phyloP scores from a whole-genome alignment of 2,329 filamentous ascomycete species.

The Pseudogymnoascus sp. region DNA sequence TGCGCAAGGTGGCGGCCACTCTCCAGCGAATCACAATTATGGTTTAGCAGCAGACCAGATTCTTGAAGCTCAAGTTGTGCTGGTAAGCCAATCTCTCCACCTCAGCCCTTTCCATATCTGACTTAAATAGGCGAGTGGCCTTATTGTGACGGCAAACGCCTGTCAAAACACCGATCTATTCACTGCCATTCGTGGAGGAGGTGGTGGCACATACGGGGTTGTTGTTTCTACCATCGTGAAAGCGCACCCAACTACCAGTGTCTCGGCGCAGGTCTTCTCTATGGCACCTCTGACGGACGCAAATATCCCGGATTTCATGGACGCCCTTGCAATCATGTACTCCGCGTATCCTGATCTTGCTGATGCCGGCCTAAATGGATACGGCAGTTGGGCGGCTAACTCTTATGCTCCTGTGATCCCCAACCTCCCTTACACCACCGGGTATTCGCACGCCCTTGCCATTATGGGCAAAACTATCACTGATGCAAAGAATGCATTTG shows the following conservation, averaged over 20 bases:
- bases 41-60: constrained; percentile 40
- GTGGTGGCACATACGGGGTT: constrained; percentile 31
- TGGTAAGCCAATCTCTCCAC: constrained; percentile 15
- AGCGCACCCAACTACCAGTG: constrained; percentile 32
- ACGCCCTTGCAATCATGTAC: constrained; percentile 26
- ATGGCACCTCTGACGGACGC: constrained; percentile 21
- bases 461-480: constrained; percentile 24
- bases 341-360: constrained; percentile 29
- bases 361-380: constrained; percentile 26
- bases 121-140: constrained; percentile 25
- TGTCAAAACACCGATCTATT: constrained; percentile 33
- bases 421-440: constrained; percentile 21
- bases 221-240: constrained; percentile 36
- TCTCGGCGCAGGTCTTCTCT: constrained; percentile 22
- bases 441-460: constrained; percentile 27
- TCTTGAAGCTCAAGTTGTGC: constrained; percentile 37
- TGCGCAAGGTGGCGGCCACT: constrained; percentile 37
- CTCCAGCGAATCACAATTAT: constrained; percentile 33
- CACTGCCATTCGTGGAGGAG: constrained; percentile 36
- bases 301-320: constrained; percentile 25
- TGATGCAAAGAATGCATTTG: constrained; percentile 22
- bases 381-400: constrained; percentile 27
- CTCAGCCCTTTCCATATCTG: not conserved
- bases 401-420: constrained; percentile 21
- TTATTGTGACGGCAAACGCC: constrained; percentile 30